Base-by-base conservation (phyloP, 352 stramenopile genomes). In the Globisporangium acanthophoron region DNA sequence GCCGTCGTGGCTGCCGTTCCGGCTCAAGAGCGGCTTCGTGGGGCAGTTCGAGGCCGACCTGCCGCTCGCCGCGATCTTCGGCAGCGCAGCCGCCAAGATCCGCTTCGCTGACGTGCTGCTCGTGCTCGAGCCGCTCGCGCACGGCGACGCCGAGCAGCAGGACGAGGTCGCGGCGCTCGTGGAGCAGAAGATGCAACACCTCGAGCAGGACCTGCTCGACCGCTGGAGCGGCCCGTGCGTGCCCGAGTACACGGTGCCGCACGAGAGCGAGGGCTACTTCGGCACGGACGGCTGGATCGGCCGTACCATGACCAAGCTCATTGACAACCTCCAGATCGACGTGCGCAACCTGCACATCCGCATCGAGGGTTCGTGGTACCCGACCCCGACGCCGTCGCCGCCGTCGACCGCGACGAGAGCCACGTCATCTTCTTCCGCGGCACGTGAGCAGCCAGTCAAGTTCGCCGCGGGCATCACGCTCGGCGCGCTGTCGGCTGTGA, bases 271-370 rank as follows among this genome's bases (percentile, higher is more conserved):
- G 61, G 87, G 87, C 0, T 96, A 96, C 62, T 96, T 94, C 59
- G 87, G 87, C 43, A 90, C 87, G 0, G 84, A 96, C 48, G 87
- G 87, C 33, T 96, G 85, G 80, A 87, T 96, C 44, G 87, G 87
- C 41, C 75, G 87, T 27, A 94, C 87, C 15, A 90, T 96, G 70
- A 94, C 87, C 11, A 92, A 94, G 54, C 74, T 96, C 43, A 96
- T 96, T 62, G 87, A 96, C 67, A 96, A 96, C 54, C 62, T 96
- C 24, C 87, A 96, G 71, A 78, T 96, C 52, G 85, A 96, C 54
- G 80, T 96, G 15, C 70, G 84, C 4, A 96, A 96, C 56, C 61
- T 94, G 8, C 87, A 96, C 58, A 87, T 96, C 48, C 80, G 87
- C 33, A 83, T 95, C 33, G 87, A 96, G 65, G 85, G 85, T 45